Evolutionary conservation across 768 basidiomycete genomes (phyloP), one percentile per base, ranked within the genome.

Genomic region (Pisolithus marmoratus): DNA sequence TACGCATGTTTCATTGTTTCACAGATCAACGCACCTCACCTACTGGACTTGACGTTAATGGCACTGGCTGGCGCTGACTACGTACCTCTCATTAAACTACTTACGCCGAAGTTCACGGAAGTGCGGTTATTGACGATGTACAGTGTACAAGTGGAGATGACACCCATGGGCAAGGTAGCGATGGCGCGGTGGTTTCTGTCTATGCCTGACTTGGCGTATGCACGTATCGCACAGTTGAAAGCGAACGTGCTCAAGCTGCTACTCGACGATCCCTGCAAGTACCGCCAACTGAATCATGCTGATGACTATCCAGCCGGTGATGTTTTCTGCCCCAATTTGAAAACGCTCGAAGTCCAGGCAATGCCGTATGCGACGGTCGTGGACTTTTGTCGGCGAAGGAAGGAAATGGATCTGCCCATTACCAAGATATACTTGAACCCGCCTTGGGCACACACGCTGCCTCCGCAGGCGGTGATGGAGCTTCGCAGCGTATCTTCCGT

Each of bases 11-110:
- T 72, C 61, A 57, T 80, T 50, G 59, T 80, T 23, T 62, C 70
- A 23, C 76, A 77, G 38, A 68, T 90, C 53, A 58, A 65, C n/a
- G 81, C 81, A 2, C 84, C 85, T 7, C 72, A 77, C 46, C 62
- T 86, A 27, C 72, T 73, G 51, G 79, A 81, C 56, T 66, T 89
- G 36, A 80, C 80, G 4, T 60, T 89, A 23, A 76, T 81, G 74
- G 74, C 75, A 53, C 60, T 84, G 52, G 64, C 57, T 14, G 78
- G 76, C 24, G 67, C 72, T 23, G 76, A 85, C 59, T 83, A 83
- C 58, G 61, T 70, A 2, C 70, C 71, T 4, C 60, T 87, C 46
- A 74, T 81, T 58, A 56, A 61, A 17, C 56, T 65, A 50, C 56
- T 88, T 58, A 77, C 74, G 12, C 72, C 70, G 8, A 70, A 68